Evolutionary conservation across 805 yeast genomes (phyloP).

Genomic region (Spathaspora arborariae): DNA sequence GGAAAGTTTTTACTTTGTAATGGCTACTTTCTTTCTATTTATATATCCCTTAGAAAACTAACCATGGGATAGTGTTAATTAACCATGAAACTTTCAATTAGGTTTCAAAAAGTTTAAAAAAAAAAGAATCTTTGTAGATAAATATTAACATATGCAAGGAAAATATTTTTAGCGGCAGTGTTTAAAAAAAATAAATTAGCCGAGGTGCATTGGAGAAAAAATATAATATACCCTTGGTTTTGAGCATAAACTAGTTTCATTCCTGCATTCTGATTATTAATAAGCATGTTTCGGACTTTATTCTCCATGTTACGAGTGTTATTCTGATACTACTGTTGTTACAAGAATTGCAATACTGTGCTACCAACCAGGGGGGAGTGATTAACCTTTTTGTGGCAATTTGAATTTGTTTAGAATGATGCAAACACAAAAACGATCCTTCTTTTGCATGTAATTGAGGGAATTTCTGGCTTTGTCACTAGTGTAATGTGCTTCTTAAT

Average conservation of each 20-base stretch:
- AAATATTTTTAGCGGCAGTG: not conserved
- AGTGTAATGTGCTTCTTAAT: too few relatives aligned
- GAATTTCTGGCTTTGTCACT: too few relatives aligned
- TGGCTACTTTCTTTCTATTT: not conserved
- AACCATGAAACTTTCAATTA: not conserved
- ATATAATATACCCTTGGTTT: too few relatives aligned
- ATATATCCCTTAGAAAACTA: not conserved
- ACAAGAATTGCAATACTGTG: too few relatives aligned
- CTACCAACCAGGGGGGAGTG: too few relatives aligned
- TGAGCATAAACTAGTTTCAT: not conserved
- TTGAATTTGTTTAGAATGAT: too few relatives aligned
- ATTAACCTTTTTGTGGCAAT: too few relatives aligned
- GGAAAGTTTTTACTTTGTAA: not conserved
- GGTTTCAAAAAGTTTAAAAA: not conserved
- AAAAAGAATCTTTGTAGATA: not conserved
- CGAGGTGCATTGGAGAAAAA: not conserved
- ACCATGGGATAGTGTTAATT: not conserved
- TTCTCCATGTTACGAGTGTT: not conserved
- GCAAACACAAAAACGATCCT: too few relatives aligned
- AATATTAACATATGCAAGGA: not conserved
- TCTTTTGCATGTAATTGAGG: too few relatives aligned
- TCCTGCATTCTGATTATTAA: not conserved
- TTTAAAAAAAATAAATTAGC: not conserved
- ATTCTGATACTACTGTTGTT: too few relatives aligned
- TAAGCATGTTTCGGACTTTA: not conserved